phyloP scores from a whole-genome alignment of 2,329 filamentous ascomycete genomes.

The Exophiala mesophila region DNA sequence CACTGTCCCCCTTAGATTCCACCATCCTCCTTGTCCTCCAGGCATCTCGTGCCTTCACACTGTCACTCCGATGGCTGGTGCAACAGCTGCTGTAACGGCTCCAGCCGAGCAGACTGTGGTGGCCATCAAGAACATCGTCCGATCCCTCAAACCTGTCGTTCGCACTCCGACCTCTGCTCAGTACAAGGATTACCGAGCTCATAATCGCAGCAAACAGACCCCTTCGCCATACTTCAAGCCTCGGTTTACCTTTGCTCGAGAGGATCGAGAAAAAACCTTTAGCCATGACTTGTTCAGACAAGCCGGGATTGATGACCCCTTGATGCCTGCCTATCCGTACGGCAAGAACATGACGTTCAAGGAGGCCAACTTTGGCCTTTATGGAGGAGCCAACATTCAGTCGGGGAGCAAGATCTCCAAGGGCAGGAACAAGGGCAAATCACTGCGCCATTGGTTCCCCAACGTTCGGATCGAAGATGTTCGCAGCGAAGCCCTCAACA shows the following conservation, averaged over 20 bases:
- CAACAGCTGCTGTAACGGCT: neutral
- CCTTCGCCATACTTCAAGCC: slow-evolving; percentile 17
- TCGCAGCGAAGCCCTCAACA: slow-evolving; percentile 40
- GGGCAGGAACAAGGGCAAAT: slow-evolving; percentile 46
- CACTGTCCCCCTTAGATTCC: too few species aligned
- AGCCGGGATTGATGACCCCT: slow-evolving; percentile 16
- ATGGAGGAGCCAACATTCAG: slow-evolving; percentile 42
- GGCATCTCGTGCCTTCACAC: too few species aligned
- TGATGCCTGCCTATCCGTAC: slow-evolving; percentile 45
- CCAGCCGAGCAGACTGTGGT: neutral
- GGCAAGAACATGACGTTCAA: slow-evolving; percentile 41
- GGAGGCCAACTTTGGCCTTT: slow-evolving; percentile 45
- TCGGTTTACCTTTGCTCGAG: slow-evolving; percentile 21
- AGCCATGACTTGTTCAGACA: slow-evolving; percentile 10
- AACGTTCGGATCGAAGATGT: slow-evolving; percentile 47
- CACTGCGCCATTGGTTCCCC: slow-evolving; percentile 45
- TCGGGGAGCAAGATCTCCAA: slow-evolving; percentile 49
- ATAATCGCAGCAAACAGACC: slow-evolving; percentile 7
- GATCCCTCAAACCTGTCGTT: slow-evolving; percentile 16
- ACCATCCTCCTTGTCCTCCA: too few species aligned
- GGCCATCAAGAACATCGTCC: neutral
- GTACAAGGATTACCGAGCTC: slow-evolving; percentile 18
- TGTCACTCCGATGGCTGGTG: too few species aligned
- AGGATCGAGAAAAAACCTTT: slow-evolving; percentile 22
- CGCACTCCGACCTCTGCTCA: slow-evolving; percentile 23